Evolutionary conservation across 108 stramenopile genomes (phyloP).

Genomic region (Asterionellopsis glacialis): DNA sequence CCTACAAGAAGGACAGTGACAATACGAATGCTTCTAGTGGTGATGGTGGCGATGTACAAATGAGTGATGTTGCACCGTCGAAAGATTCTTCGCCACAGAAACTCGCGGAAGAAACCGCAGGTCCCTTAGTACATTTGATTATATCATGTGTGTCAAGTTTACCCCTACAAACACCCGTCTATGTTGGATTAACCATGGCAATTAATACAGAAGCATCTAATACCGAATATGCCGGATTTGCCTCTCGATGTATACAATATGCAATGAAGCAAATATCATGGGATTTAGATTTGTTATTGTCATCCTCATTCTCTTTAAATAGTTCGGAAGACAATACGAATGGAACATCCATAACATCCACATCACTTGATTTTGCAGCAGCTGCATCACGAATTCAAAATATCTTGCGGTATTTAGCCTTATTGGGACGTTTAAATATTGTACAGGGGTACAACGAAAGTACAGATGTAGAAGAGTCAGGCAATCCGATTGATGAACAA

Average conservation of each 20-base stretch:
- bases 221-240: constrained; percentile 46
- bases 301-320: neutral
- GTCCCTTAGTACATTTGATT: constrained; percentile 43
- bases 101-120: constrained; percentile 35
- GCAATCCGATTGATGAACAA: neutral
- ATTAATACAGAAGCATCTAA: constrained; percentile 44
- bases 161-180: constrained; percentile 72
- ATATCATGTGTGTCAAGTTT: constrained; percentile 55
- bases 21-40: neutral
- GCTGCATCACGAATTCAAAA: constrained; percentile 35
- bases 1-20: constrained; percentile 15
- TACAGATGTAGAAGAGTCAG: constrained; percentile 4
- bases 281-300: constrained; percentile 52
- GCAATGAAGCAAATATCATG: constrained; percentile 39
- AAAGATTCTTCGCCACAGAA: constrained; percentile 14
- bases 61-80: neutral
- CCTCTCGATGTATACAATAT: constrained; percentile 49
- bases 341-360: constrained; percentile 1
- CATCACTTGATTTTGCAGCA: constrained; percentile 7
- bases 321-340: neutral
- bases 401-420: constrained; percentile 62
- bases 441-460: constrained; percentile 18
- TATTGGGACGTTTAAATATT: constrained; percentile 52
- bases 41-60: constrained; percentile 1
- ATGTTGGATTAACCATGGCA: constrained; percentile 74